phyloP scores from a whole-genome alignment of 768 basidiomycete genomes.

The Hypholoma sublateritium region DNA sequence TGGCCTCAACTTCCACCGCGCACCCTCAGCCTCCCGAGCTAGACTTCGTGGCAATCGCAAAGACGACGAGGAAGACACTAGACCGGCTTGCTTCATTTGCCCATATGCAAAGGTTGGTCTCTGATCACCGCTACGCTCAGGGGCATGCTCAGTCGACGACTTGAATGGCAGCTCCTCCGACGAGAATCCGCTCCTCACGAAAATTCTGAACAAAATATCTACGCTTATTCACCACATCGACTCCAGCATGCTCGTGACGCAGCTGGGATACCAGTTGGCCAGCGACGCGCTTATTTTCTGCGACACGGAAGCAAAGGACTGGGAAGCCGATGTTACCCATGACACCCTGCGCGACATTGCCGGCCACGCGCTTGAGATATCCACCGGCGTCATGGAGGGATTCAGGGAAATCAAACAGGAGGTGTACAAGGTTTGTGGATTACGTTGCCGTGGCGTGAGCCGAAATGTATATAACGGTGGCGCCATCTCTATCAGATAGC shows the following conservation, averaged over 20 bases:
- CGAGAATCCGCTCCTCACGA: conserved; percentile 22
- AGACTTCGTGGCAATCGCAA: conserved; percentile 27
- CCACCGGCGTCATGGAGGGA: conserved; percentile 22
- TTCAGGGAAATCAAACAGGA: conserved; percentile 36
- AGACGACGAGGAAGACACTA: conserved; percentile 34
- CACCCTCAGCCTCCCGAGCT: conserved; percentile 16
- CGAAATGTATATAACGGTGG: not conserved
- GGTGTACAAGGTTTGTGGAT: conserved; percentile 30
- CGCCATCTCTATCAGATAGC: conserved; percentile 29
- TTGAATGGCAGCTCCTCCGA: conserved; percentile 16
- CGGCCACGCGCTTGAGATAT: conserved; percentile 24
- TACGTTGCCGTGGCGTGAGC: not conserved
- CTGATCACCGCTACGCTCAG: not conserved
- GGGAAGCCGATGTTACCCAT: conserved; percentile 18
- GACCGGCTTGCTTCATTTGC: conserved; percentile 37
- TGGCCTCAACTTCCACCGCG: conserved; percentile 3
- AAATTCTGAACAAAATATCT: conserved; percentile 26
- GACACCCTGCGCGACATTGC: conserved; percentile 25
- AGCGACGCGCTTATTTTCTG: conserved; percentile 23
- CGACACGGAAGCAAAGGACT: conserved; percentile 19
- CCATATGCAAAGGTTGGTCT: conserved; percentile 26
- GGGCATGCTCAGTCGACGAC: not conserved
- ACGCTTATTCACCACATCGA: conserved; percentile 27
- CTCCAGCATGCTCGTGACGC: conserved; percentile 27
- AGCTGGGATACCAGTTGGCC: conserved; percentile 26